Evolutionary conservation across 345 rosid species (phyloP).

Genomic region (Citrus mangshanensis): DNA sequence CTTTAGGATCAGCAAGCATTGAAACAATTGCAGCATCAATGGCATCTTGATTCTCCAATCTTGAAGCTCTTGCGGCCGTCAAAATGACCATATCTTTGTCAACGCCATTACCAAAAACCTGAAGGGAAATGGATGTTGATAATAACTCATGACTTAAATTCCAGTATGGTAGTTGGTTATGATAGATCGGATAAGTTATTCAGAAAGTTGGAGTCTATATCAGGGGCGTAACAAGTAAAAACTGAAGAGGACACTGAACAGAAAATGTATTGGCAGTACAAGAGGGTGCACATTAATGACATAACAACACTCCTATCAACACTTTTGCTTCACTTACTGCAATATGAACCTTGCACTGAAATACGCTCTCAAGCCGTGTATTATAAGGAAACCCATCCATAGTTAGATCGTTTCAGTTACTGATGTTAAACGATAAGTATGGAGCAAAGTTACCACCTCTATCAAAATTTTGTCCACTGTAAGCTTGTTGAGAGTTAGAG

Average conservation of each 20-base stretch:
- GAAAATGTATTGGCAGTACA: not conserved
- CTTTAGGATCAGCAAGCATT: slow-evolving; percentile 85
- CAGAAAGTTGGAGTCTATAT: not conserved
- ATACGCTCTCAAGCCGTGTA: not conserved
- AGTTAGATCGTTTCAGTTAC: not conserved
- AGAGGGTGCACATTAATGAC: not conserved
- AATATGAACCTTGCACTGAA: not conserved
- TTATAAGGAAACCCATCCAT: not conserved
- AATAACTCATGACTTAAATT: not conserved
- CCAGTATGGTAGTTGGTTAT: not conserved
- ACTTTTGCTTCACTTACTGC: not conserved
- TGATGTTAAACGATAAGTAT: not conserved
- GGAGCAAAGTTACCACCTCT: slow-evolving; percentile 50
- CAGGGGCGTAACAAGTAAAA: not conserved
- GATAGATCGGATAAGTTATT: not conserved
- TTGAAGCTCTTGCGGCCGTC: slow-evolving; percentile 94
- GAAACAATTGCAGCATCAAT: slow-evolving; percentile 84
- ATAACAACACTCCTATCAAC: not conserved
- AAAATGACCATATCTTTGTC: slow-evolving; percentile 71
- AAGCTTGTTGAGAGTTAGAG: slow-evolving; percentile 87
- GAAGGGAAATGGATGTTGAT: slow-evolving; percentile 9
- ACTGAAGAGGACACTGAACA: not conserved
- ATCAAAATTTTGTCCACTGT: slow-evolving; percentile 74
- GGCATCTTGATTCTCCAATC: slow-evolving; percentile 94
- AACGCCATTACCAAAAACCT: slow-evolving; percentile 60